Conservation (phyloP, 2,329 filamentous ascomycete genomes). For the Claviceps paspali region DNA sequence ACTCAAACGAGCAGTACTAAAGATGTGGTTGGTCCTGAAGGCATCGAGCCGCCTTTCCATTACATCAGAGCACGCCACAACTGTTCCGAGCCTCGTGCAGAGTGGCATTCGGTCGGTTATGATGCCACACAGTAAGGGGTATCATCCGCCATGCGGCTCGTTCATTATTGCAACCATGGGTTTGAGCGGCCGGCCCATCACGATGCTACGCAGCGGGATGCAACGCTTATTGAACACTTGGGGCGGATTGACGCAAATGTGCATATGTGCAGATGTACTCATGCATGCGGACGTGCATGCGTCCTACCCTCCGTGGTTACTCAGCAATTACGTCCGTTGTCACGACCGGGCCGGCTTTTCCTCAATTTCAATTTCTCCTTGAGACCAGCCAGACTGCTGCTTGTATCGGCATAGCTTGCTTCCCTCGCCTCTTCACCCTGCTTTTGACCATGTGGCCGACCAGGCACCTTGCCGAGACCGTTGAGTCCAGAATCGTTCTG, state of each 20-base stretch:
- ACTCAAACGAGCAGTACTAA: neutral
- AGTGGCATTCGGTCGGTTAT: too few species aligned
- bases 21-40: neutral
- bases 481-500: too few species aligned
- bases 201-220: neutral
- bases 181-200: neutral
- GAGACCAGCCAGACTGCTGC: neutral
- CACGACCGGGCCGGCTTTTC: neutral
- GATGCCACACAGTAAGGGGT: neutral
- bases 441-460: neutral
- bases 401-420: neutral
- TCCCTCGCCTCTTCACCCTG: neutral
- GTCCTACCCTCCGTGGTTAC: neutral
- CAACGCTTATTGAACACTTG: too few species aligned
- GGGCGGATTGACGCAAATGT: too few species aligned
- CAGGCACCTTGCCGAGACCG: neutral
- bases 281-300: neutral
- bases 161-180: neutral
- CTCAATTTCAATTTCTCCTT: constrained; percentile 1
- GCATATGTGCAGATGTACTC: neutral
- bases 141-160: neutral
- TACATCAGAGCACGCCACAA: too few species aligned
- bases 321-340: neutral
- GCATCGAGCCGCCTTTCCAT: too few species aligned
- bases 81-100: too few species aligned